phyloP scores from a whole-genome alignment of 2,329 filamentous ascomycete species.

The Ceratocystis diversiconidia region DNA sequence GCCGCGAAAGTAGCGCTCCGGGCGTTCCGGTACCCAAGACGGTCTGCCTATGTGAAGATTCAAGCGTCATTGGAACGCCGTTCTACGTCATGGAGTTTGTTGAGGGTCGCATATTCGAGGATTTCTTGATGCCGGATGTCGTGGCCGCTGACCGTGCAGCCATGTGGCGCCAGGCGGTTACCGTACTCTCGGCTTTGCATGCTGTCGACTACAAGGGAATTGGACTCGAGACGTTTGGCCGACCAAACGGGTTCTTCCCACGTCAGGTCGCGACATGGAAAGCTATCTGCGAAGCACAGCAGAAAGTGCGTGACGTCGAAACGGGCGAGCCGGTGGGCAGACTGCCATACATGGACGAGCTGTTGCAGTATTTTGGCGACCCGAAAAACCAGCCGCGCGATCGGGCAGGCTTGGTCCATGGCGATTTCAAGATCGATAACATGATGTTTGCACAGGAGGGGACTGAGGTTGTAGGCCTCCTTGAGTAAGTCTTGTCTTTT shows the following conservation, averaged over 20 bases:
- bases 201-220: conserved; percentile 51
- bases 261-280: conserved; percentile 75
- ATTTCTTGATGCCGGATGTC: conserved; percentile 65
- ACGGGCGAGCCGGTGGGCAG: conserved; percentile 62
- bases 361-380: conserved; percentile 64
- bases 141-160: conserved; percentile 44
- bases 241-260: conserved; percentile 61
- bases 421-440: conserved; percentile 94
- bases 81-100: conserved; percentile 98
- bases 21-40: conserved; percentile 68
- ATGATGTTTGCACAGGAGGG: conserved; percentile 81
- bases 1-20: conserved; percentile 37
- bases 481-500: conserved; percentile 49
- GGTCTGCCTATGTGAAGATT: conserved; percentile 76
- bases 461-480: conserved; percentile 74
- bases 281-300: conserved; percentile 65
- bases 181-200: conserved; percentile 76
- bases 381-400: conserved; percentile 58
- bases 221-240: conserved; percentile 60
- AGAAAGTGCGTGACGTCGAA: conserved; percentile 59
- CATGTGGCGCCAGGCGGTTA: conserved; percentile 77
- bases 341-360: conserved; percentile 70
- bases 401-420: conserved; percentile 68
- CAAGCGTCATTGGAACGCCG: conserved; percentile 63
- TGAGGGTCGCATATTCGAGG: conserved; percentile 84